These are phyloP conservation scores for Fusarium sp. DNA, from an alignment of 2,329 filamentous ascomycete species.

Conservation along the genomic window DNA sequence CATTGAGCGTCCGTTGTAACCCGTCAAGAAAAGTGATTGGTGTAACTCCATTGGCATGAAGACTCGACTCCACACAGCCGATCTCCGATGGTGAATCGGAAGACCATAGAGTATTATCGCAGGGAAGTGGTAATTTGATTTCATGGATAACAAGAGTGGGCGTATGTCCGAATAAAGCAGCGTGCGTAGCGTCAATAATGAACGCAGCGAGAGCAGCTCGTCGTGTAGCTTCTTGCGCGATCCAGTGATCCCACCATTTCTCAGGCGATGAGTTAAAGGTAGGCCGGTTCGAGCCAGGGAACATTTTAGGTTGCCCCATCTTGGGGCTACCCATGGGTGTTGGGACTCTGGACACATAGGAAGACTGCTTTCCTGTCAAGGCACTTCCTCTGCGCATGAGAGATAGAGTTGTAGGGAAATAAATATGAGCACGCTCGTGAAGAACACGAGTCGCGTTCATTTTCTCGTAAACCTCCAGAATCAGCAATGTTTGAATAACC, in stretches of 20 bases:
- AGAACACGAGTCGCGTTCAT: slow-evolving; percentile 45
- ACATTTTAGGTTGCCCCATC: slow-evolving; percentile 26
- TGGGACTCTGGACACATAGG: slow-evolving; percentile 42
- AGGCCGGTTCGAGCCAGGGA: slow-evolving; percentile 20
- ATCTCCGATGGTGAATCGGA: slow-evolving; percentile 46
- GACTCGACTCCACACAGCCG: slow-evolving; percentile 46
- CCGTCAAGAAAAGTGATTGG: slow-evolving; percentile 46
- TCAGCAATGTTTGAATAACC: slow-evolving; percentile 45
- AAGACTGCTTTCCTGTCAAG: slow-evolving; percentile 44
- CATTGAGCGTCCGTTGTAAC: slow-evolving; percentile 43
- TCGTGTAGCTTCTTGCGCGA: slow-evolving; percentile 46
- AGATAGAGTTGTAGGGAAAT: slow-evolving; percentile 45
- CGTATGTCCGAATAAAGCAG: slow-evolving; percentile 46
- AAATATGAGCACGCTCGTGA: slow-evolving; percentile 47
- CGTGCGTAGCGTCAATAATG: slow-evolving; percentile 46
- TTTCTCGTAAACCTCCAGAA: slow-evolving; percentile 46
- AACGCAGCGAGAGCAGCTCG: slow-evolving; percentile 45
- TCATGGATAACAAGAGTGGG: slow-evolving; percentile 46
- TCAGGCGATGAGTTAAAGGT: slow-evolving; percentile 42
- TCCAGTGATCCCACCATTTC: slow-evolving; percentile 48
- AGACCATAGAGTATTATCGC: slow-evolving; percentile 46
- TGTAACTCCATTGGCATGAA: slow-evolving; percentile 45
- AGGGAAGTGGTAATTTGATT: slow-evolving; percentile 46
- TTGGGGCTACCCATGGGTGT: slow-evolving; percentile 42
- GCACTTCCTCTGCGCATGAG: slow-evolving; percentile 46